A percentile compares a stretch with the other conserved stretches of the same genome.
Evolutionary conservation across 257 asterid species (phyloP).

Genomic region (Handroanthus guayacan): DNA sequence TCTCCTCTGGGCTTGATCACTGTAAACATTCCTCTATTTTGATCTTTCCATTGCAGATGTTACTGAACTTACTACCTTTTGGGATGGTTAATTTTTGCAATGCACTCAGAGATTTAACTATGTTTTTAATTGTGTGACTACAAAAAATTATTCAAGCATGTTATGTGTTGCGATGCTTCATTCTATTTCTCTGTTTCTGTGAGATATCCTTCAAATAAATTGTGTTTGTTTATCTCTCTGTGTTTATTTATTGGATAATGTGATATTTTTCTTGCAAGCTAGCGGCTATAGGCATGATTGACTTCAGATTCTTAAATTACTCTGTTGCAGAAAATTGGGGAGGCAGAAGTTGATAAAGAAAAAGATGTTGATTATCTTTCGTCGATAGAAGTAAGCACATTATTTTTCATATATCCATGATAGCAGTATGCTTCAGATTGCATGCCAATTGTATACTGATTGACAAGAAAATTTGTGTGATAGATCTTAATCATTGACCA

Average conservation of each 20-base stretch:
- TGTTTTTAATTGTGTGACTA: slow-evolving; percentile 12
- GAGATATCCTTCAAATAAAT: neutral
- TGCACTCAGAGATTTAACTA: slow-evolving; percentile 17
- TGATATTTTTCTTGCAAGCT: slow-evolving; percentile 8
- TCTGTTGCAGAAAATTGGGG: slow-evolving; percentile 83
- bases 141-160: slow-evolving; percentile 3
- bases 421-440: slow-evolving; percentile 15
- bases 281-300: slow-evolving; percentile 11
- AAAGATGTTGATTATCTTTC: slow-evolving; percentile 97
- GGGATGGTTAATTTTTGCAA: slow-evolving; percentile 17
- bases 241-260: neutral
- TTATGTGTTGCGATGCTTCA: slow-evolving; percentile 9
- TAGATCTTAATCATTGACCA: slow-evolving; percentile 94
- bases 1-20: slow-evolving; percentile 93
- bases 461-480: slow-evolving; percentile 31
- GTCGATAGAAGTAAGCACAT: slow-evolving; percentile 77
- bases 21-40: slow-evolving; percentile 53
- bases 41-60: slow-evolving; percentile 16
- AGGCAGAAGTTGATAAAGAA: slow-evolving; percentile 74
- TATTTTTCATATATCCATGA: slow-evolving; percentile 4
- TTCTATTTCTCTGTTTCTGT: slow-evolving; percentile 29
- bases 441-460: slow-evolving; percentile 29
- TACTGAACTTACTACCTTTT: slow-evolving; percentile 26
- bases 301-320: slow-evolving; percentile 15
- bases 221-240: slow-evolving; percentile 4